Base-by-base conservation (phyloP, 768 basidiomycete genomes). In the Termitomyces titanicus region DNA sequence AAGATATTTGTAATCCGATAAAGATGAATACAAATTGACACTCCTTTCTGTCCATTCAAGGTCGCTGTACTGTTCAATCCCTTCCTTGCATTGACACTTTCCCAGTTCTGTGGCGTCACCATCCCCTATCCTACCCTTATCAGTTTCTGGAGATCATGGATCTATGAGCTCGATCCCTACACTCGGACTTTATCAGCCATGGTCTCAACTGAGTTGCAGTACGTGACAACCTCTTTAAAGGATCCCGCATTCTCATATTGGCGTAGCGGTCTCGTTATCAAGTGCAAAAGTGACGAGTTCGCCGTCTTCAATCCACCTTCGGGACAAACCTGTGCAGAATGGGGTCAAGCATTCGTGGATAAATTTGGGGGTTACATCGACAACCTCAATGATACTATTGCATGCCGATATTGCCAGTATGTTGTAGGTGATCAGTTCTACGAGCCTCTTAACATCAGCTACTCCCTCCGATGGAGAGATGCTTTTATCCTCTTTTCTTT, bases 11-110 rank as follows among this genome's bases (percentile, higher is more conserved):
- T 11, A 24, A 35, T n/a, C n/a, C 5, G 34, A 12, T n/a, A n/a
- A n/a, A n/a, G n/a, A n/a, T n/a, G n/a, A n/a, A n/a, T n/a, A n/a
- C n/a, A n/a, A n/a, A n/a, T n/a, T n/a, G n/a, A 29, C 29, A 29
- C 29, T 29, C 29, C 9, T 29, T 29, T 29, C 10, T 9, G 5
- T 27, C 15, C 10, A 68, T 70, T 25, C n/a, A 22, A 75, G 74
- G 82, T 90, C 37, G 90, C 90, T 10, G 88, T 88, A 6, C 72
- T 93, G 53, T 87, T 86, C 73, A 92, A 89, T 67, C 91, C 92
- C 2, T 87, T 90, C 77, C 57, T 92, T 46, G 73, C 78, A 40
- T 67, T 86, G 31, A 73, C 87, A 37, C 79, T 92, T 48, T 70
- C 80, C 4, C 79, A 84, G 15, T 92, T 92, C 80, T 90, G 88